Evolutionary conservation across 2,329 filamentous ascomycete genomes (phyloP), one percentile per base, ranked within the genome.

Genomic region (Ophiobolus disseminans): DNA sequence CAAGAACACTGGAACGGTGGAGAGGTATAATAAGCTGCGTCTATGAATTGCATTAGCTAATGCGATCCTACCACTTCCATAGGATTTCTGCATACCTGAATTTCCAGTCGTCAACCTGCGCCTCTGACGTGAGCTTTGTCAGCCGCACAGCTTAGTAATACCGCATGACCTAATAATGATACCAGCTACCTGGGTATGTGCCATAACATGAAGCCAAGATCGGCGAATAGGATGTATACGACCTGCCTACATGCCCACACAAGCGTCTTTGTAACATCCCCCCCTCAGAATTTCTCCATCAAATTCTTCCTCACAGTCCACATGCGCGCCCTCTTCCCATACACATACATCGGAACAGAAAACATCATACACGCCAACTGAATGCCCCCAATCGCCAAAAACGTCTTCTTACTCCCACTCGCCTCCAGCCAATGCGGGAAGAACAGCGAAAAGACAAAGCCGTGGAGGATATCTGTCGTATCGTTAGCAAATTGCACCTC

Each of bases 271-370:
- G n/a, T n/a, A n/a, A n/a, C n/a, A n/a, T n/a, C n/a, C n/a, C n/a
- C n/a, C n/a, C 17, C 23, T 48, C 38, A 86, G 55, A 84, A 88
- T 66, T 85, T 89, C 81, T 95, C 91, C 88, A 96, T 92, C 56
- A 96, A 76, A 59, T 89, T 91, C 80, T 82, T 89, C 55, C 89
- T 79, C 9, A 92, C 90, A 1, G 92, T 97, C 93, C 92, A 97
- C 90, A 97, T 96, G 14, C 93, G 81, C 13, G 88, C 86, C 46
- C 91, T 78, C 80, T 97, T 97, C 14, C 93, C 93, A 66, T 85
- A 97, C 16, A 97, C 89, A 70, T 94, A 97, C 88, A 97, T 91
- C 0, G 93, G 93, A 45, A 97, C 86, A 1, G 91, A 89, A 44
- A 81, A 85, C 3, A 90, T 65, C 70, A 96, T 79, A 45, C 87